Base-by-base conservation (phyloP, 2,329 filamentous ascomycete species). In the Dactylellina drechsleri region DNA sequence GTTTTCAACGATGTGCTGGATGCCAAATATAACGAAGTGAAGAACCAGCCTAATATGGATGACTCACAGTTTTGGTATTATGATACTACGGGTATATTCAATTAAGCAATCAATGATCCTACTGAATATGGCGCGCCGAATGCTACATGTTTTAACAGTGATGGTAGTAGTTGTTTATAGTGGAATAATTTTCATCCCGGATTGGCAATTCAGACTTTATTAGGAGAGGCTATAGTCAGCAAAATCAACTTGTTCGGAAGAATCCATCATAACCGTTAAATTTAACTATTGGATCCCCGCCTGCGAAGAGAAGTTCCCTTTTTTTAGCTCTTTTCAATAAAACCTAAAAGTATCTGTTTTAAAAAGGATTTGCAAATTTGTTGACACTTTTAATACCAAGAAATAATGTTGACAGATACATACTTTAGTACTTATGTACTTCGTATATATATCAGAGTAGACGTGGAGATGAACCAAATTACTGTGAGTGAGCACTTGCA, bases 61-160 rank as follows among this genome's bases (percentile, higher is more conserved):
- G 52, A 56, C 18, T 36, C 52, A 12, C 52, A 56, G 16, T 56
- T 56, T 16, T 56, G 52, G 52, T 56, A 56, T 20, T 56, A 56
- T 36, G 52, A 56, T 40, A 56, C 52, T 40, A 40, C 52, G 2
- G 52, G 52, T 15, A 16, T 56, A n/a, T 56, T 56, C 52, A 56
- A 56, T 36, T 4, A 56, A 36, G 52, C 26, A 10, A 15, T 56
- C 16, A 16, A 56, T 13, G 36, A 56, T 16, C 52, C 52, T 15
- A 16, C 52, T n/a, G 28, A 4, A 4, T 56, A 56, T 40, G 52
- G 52, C 28, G 52, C 52, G n/a, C 52, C 28, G 18, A 18, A 56
- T 16, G 23, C 52, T 16, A 40, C 28, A 4, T 56, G 52, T 56
- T 56, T 36, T 36, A 56, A 56, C 28, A 40, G 52, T 13, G 52